Evolutionary conservation across 306 rosid genomes (phyloP), one percentile per base, ranked within the genome.

Genomic region (Heteromeles arbutifolia): DNA sequence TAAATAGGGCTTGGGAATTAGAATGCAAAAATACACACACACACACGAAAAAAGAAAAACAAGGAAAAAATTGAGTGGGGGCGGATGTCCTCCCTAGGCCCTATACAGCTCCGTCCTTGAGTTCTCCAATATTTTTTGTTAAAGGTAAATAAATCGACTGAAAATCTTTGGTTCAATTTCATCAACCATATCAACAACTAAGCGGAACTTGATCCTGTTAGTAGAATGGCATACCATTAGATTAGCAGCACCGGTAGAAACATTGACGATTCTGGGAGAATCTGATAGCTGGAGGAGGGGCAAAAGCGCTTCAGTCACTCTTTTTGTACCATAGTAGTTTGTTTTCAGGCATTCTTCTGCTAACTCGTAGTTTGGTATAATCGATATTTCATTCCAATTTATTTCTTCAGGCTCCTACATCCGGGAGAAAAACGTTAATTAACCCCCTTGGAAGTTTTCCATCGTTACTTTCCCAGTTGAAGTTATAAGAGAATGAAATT

Each of bases 261-360:
- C 81, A 48, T 69, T 85, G 18, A 89, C 87, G 67, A 87, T 76
- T 68, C 54, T 87, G 63, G 89, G 91, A 10, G 91, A 81, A 45
- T 22, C 78, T 13, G 93, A 89, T 59, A 80, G 67, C 64, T 81
- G 84, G 15, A 89, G 89, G 74, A 85, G 85, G 15, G 88, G 81
- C 73, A 85, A 53, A 52, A 87, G 83, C 57, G 80, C 77, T 80
- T 74, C 50, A 8, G 73, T 57, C 4, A 53, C 32, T 70, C 81
- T 68, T 80, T 81, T 89, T 24, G 84, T 70, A 54, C 91, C 88
- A 48, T 77, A 68, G 72, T 85, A 87, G 74, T 89, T 89, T 69
- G 85, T 89, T 80, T 71, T 62, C 11, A 86, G 18, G 67, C 77
- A 57, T 79, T 58, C 78, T 69, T 84, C 86, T 0, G 76, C 31